phyloP scores from a whole-genome alignment of 2,329 filamentous ascomycete species.

The Aspergillus caelatus region DNA sequence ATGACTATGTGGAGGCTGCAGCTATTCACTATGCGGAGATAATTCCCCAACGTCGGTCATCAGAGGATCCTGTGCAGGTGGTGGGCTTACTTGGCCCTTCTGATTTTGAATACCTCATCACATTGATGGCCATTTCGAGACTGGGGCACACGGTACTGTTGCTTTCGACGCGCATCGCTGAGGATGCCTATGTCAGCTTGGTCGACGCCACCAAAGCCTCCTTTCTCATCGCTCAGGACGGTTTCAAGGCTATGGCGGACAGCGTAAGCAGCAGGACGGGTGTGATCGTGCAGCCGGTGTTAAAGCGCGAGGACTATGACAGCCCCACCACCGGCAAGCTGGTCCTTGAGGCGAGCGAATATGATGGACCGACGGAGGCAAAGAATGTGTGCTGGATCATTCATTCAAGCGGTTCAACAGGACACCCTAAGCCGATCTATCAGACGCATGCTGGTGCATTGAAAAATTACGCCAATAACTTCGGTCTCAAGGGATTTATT shows the following conservation, averaged over 20 bases:
- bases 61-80: conserved; percentile 25
- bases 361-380: conserved; percentile 30
- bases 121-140: conserved; percentile 24
- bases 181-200: conserved; percentile 26
- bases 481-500: conserved; percentile 54
- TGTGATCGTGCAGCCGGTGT: conserved; percentile 20
- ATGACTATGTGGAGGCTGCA: conserved; percentile 22
- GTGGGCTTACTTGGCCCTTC: conserved; percentile 28
- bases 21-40: conserved; percentile 19
- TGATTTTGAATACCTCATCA: conserved; percentile 28
- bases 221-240: conserved; percentile 23
- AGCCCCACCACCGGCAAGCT: background rate
- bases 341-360: conserved; percentile 10
- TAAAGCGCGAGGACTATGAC: conserved; percentile 11
- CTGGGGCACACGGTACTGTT: conserved; percentile 29
- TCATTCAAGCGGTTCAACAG: conserved; percentile 61
- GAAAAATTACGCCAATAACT: conserved; percentile 50
- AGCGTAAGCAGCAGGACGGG: conserved; percentile 24
- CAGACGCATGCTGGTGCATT: conserved; percentile 57
- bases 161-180: conserved; percentile 27
- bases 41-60: conserved; percentile 22
- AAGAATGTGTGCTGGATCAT: conserved; percentile 47
- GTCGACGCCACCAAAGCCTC: conserved; percentile 23
- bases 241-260: conserved; percentile 22
- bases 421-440: conserved; percentile 65